These are phyloP conservation scores for Plasmodium gaboni DNA, from an alignment of 169 alveolate species.

Conservation along the genomic window DNA sequence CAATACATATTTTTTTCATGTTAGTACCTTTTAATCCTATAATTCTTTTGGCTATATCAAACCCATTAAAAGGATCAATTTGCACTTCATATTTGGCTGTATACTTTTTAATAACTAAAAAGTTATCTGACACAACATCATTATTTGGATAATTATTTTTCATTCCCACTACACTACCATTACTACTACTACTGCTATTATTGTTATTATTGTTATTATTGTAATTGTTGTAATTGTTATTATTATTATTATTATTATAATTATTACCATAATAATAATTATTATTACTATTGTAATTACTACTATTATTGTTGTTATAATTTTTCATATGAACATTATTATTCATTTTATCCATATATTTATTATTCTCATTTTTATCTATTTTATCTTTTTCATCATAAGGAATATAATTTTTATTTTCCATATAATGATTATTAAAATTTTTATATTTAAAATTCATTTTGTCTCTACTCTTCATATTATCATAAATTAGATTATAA, in stretches of 20 bases:
- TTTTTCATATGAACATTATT: not conserved
- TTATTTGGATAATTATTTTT: slow-evolving; percentile 22
- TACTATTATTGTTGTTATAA: not conserved
- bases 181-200: not conserved
- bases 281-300: not conserved
- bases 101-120: slow-evolving; percentile 85
- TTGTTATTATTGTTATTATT: not conserved
- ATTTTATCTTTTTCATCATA: slow-evolving; percentile 31
- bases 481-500: not conserved
- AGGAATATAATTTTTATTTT: not conserved
- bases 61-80: slow-evolving; percentile 93
- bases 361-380: slow-evolving; percentile 8
- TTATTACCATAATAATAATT: too few species aligned
- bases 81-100: slow-evolving; percentile 94
- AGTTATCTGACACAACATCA: slow-evolving; percentile 27
- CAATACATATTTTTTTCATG: slow-evolving; percentile 94
- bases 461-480: slow-evolving; percentile 28
- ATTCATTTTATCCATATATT: slow-evolving; percentile 2
- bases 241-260: too few species aligned
- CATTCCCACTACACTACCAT: not conserved
- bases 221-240: not conserved
- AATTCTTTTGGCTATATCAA: slow-evolving; percentile 93
- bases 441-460: not conserved
- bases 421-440: not conserved
- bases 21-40: slow-evolving; percentile 94